phyloP scores from a whole-genome alignment of 306 rosid species.

The Biancaea sappan region DNA sequence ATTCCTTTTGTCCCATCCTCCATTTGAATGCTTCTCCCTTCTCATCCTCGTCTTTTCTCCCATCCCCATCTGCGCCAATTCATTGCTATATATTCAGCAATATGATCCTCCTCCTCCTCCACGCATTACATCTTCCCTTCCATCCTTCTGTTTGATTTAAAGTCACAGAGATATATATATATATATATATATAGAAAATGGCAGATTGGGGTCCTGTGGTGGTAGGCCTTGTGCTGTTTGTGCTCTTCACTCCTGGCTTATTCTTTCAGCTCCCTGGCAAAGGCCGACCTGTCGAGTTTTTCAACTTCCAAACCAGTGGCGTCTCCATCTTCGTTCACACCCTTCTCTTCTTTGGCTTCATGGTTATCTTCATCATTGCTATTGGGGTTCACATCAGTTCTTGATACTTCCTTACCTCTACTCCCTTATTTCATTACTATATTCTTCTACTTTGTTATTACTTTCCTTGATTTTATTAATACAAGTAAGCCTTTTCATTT shows the following conservation, averaged over 20 bases:
- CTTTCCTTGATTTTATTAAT: background rate
- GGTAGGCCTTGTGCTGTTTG: slow-evolving; percentile 64
- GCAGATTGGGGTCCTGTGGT: slow-evolving; percentile 84
- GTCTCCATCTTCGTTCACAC: slow-evolving; percentile 73
- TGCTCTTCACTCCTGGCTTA: slow-evolving; percentile 69
- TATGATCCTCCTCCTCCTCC: background rate
- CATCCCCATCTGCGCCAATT: background rate
- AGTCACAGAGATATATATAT: too few relatives aligned
- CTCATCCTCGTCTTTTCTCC: slow-evolving; percentile 29
- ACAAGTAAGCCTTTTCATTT: background rate
- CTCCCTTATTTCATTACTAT: background rate
- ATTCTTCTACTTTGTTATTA: background rate
- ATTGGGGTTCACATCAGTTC: slow-evolving; percentile 65
- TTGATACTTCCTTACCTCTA: slow-evolving; percentile 24
- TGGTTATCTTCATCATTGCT: slow-evolving; percentile 75
- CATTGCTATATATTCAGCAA: slow-evolving; percentile 31
- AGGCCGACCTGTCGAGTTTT: slow-evolving; percentile 52
- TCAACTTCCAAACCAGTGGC: slow-evolving; percentile 72
- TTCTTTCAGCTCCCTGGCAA: slow-evolving; percentile 83
- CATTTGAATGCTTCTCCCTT: background rate
- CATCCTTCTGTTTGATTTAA: too few relatives aligned
- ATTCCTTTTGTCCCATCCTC: slow-evolving; percentile 35
- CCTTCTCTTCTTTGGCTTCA: slow-evolving; percentile 68
- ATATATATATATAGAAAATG: too few relatives aligned
- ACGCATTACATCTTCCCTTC: background rate